A percentile compares a stretch with the other conserved stretches of the same genome.
Conservation (phyloP, 2,329 filamentous ascomycete species). For the Paraphaeosphaeria minitans region DNA sequence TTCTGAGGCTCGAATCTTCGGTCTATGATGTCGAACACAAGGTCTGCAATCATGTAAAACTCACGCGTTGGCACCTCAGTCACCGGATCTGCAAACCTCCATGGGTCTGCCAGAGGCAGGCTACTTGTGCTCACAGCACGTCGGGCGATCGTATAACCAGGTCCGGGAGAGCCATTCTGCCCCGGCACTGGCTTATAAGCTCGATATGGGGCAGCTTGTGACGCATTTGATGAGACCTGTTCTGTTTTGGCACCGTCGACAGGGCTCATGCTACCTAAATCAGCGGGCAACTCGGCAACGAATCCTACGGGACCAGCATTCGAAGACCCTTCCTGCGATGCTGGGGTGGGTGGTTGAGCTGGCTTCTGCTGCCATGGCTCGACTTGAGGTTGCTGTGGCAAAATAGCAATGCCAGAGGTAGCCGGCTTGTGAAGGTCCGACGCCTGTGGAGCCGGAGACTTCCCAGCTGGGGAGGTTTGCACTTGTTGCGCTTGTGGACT, state of each 20-base stretch:
- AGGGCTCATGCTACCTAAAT: constrained; percentile 34
- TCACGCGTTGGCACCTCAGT: constrained; percentile 43
- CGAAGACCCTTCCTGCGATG: constrained; percentile 12
- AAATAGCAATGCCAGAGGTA: constrained; percentile 15
- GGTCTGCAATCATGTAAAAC: constrained; percentile 43
- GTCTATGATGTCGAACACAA: constrained; percentile 42
- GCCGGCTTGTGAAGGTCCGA: constrained; percentile 17
- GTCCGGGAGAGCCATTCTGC: constrained; percentile 24
- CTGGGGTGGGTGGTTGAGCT: constrained; percentile 20
- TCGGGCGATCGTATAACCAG: constrained; percentile 34
- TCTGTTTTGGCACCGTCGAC: constrained; percentile 20
- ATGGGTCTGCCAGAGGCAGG: constrained; percentile 39
- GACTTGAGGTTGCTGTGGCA: constrained; percentile 12
- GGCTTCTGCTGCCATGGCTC: constrained; percentile 11
- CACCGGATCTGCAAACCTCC: constrained; percentile 39
- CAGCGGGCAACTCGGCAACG: constrained; percentile 42
- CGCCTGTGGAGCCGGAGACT: constrained; percentile 25
- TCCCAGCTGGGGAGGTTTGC: constrained; percentile 20
- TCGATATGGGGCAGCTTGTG: constrained; percentile 30
- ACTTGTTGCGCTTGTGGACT: constrained; percentile 21
- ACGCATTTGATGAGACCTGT: constrained; percentile 8
- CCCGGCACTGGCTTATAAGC: constrained; percentile 30
- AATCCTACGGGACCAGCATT: constrained; percentile 32
- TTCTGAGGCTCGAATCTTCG: constrained; percentile 42
- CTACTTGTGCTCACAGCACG: constrained; percentile 36